Evolutionary conservation across 306 rosid genomes (phyloP).

Genomic region (Ormosia emarginata): DNA sequence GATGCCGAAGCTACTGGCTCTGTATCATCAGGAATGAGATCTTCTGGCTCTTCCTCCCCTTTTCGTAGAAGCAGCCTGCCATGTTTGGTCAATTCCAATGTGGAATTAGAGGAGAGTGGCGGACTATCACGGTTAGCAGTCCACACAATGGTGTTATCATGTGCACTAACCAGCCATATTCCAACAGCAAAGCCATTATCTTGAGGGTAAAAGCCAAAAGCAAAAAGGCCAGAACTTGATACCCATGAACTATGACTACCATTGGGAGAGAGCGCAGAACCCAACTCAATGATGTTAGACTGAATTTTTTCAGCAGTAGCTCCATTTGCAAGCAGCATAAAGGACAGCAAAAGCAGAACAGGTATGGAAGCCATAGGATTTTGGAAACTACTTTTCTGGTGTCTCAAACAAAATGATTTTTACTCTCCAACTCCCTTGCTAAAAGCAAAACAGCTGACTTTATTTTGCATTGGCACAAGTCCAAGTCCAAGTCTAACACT

Average conservation of each 20-base stretch:
- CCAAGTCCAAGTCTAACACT: not conserved
- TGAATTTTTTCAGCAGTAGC: not conserved
- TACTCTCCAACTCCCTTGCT: not conserved
- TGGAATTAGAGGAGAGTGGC: not conserved
- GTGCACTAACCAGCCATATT: constrained; percentile 16
- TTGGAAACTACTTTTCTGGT: not conserved
- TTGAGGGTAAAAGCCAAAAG: constrained; percentile 33
- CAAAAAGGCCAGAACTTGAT: constrained; percentile 34
- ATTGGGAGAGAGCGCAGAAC: constrained; percentile 6
- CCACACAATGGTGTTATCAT: constrained; percentile 24
- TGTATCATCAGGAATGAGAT: not conserved
- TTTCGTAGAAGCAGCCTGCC: constrained; percentile 4
- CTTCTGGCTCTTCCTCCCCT: not conserved
- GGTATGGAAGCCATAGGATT: constrained; percentile 23
- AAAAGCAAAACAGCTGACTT: not conserved
- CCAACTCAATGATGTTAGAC: not conserved
- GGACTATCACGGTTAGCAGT: constrained; percentile 22
- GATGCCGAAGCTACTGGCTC: constrained; percentile 4
- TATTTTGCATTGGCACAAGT: not conserved
- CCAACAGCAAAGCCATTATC: constrained; percentile 31
- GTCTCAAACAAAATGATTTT: not conserved
- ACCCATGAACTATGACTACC: constrained; percentile 4
- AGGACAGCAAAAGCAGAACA: not conserved
- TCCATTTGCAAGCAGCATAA: not conserved
- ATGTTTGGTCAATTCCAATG: not conserved